phyloP scores from a whole-genome alignment of 257 asterid species.

The Hygrophila difformis region DNA sequence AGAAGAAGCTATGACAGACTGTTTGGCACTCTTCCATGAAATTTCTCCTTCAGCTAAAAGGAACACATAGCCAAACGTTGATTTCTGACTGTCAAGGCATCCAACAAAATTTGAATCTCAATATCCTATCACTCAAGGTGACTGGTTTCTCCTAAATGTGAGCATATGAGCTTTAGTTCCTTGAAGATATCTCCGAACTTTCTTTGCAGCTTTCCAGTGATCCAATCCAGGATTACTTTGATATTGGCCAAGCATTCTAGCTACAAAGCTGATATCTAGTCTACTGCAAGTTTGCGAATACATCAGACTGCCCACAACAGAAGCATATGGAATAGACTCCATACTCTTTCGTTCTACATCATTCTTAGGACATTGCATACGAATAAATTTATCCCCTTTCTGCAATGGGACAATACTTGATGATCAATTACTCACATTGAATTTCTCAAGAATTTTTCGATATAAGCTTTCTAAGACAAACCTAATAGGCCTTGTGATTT shows the following conservation, averaged over 20 bases:
- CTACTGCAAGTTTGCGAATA: neutral
- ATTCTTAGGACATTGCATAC: neutral
- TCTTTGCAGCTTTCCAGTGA: neutral
- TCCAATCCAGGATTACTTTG: neutral
- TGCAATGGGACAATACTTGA: too few species aligned
- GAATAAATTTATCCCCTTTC: too few species aligned
- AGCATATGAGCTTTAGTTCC: too few species aligned
- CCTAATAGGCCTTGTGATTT: too few species aligned
- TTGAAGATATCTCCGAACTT: neutral
- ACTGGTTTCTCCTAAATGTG: too few species aligned
- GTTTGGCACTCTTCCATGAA: neutral
- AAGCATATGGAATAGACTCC: neutral
- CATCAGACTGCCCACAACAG: neutral
- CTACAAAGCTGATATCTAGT: neutral
- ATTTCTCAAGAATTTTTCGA: too few species aligned
- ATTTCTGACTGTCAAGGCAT: neutral
- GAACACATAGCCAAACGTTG: neutral
- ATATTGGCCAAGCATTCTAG: neutral
- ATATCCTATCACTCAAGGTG: too few species aligned
- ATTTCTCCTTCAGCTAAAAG: neutral
- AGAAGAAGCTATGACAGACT: neutral
- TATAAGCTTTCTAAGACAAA: too few species aligned
- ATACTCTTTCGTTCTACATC: neutral
- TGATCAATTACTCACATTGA: too few species aligned
- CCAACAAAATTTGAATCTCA: too few species aligned